Evolutionary conservation across 768 basidiomycete genomes (phyloP), one percentile per base, ranked within the genome.

Genomic region (Tulasnella sp.): DNA sequence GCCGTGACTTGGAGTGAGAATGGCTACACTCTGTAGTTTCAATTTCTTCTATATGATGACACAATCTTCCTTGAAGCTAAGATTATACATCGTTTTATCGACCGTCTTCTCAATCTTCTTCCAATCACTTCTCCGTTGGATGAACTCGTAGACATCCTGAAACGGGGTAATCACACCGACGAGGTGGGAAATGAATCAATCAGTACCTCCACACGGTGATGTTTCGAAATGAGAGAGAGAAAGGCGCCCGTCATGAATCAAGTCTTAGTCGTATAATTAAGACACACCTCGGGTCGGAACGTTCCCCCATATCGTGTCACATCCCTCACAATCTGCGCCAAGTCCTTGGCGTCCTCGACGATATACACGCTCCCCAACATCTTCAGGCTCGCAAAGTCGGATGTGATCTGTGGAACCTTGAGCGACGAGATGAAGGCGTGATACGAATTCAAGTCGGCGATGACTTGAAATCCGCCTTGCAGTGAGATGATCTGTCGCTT

Each of bases 321-420:
- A 71, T 98, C 94, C 62, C 92, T 74, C 12, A 98, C 93, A 64
- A 98, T 94, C 72, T 91, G 87, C 30, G 94, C 93, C 12, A 99
- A 76, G 68, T 98, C 94, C 66, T 92, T 94, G 0, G 96, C 94
- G 63, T 94, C 92, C 63, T 87, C 86, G 11, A 94, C 92, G 49
- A 98, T 89, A 69, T 84, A 98, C 1, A 98, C 91, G 66, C 98
- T 92, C 1, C 93, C 93, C 11, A 96, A 76, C 92, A 98, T 96
- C 72, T 96, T 97, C 57, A 99, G 77, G 65, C 92, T 85, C 15
- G 92, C 82, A 64, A 98, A 99, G 63, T 97, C 93, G 0, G 84
- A 79, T 1, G 84, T 83, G 22, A 99, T 83, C n/a, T 78, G 75
- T 5, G 86, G 81, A 1, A 90, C 81, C 81, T 87, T 92, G 46